Conservation (phyloP, 2,329 filamentous ascomycete genomes). For the Knoxdaviesia capensis region DNA sequence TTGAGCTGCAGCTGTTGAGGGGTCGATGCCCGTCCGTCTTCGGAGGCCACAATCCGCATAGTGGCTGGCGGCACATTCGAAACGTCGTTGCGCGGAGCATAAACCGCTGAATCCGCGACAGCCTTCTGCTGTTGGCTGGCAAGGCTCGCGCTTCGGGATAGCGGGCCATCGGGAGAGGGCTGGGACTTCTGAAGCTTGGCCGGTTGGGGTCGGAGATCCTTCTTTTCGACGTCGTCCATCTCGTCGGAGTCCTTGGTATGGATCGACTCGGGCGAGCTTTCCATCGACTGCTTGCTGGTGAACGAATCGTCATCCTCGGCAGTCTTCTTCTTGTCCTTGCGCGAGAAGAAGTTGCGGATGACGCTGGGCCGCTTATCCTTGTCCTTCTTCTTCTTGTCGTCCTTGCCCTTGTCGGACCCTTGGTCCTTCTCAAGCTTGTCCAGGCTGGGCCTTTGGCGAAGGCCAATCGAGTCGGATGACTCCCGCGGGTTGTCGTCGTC, state of each 20-base stretch:
- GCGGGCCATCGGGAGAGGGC: conserved; percentile 19
- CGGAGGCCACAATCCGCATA: conserved; percentile 36
- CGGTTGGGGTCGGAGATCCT: conserved; percentile 19
- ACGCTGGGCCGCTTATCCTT: conserved; percentile 43
- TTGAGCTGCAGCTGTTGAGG: conserved; percentile 6
- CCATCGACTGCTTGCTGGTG: conserved; percentile 13
- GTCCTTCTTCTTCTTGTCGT: conserved; percentile 58
- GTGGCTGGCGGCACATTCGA: conserved; percentile 34
- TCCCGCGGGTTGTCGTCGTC: conserved; percentile 50
- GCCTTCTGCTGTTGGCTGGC: conserved; percentile 13
- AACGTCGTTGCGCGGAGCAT: conserved; percentile 28
- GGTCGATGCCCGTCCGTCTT: conserved; percentile 6
- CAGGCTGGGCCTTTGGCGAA: conserved; percentile 43
- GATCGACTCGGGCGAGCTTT: background rate
- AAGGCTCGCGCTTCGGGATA: conserved; percentile 14
- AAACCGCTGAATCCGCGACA: conserved; percentile 16
- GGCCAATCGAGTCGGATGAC: conserved; percentile 24
- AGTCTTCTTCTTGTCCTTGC: conserved; percentile 38
- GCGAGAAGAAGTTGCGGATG: conserved; percentile 40
- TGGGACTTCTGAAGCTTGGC: conserved; percentile 55
- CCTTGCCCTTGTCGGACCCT: conserved; percentile 36
- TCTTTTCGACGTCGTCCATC: background rate
- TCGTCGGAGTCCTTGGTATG: conserved; percentile 2
- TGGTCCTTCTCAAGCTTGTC: conserved; percentile 42
- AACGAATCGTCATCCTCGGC: conserved; percentile 38